Evolutionary conservation across 2,329 filamentous ascomycete species (phyloP), one percentile per base, ranked within the genome.

Genomic region (Dothistroma pini): DNA sequence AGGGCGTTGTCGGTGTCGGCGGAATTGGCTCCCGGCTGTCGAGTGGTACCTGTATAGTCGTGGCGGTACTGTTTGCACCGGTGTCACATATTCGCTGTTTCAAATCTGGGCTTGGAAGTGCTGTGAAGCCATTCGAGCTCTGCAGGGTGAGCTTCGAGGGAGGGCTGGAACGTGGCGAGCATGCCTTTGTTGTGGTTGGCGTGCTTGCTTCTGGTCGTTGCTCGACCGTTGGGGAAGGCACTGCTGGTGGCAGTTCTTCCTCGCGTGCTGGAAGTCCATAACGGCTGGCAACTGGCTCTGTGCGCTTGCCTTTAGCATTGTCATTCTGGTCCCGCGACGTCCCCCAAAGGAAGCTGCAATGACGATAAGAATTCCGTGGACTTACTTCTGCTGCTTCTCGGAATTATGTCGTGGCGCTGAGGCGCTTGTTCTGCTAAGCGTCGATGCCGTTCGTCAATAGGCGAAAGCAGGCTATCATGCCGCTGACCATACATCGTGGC

Each of bases 121-220:
- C 63, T 11, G 70, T 70, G 54, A 61, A 58, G 61, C 70, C 69
- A 67, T 70, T 70, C 56, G 69, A 65, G 35, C 31, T 62, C 52
- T 50, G 60, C 60, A 71, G 58, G 31, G 56, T 64, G 48, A 71
- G 63, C 16, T 63, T 59, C 32, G 63, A 53, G 32, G 70, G 70
- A 49, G 60, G 54, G 35, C 61, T 55, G 60, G 56, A 70, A 68
- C 66, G 69, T 70, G 66, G 66, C 65, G 63, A 65, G 58, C 58
- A 66, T 67, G 68, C 62, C 34, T 31, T 41, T 62, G 58, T 54
- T 57, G 62, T 53, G 58, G 54, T 32, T 54, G 54, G 38, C 34
- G 59, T 54, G 59, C 55, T 55, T 57, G 59, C 66, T 61, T 41
- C 32, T 56, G 51, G 56, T 55, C 53, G 58, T 21, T 32, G 16